These are phyloP conservation scores for Ustilago shanxiensis DNA, from an alignment of 1,284 basidiomycete species.

Conservation along the genomic window DNA sequence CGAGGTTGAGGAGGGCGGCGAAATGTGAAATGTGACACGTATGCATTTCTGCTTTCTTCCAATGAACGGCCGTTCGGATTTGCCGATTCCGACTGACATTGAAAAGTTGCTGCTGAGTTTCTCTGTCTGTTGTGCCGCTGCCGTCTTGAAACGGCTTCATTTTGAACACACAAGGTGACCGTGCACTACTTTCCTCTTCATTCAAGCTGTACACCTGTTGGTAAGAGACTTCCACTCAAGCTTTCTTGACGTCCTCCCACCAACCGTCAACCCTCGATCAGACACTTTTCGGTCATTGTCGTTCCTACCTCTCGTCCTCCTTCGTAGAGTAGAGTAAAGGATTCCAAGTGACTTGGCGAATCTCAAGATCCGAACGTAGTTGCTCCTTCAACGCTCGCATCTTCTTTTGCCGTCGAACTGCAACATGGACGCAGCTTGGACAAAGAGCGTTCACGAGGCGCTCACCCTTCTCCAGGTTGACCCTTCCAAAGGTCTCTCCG, in stretches of 20 bases:
- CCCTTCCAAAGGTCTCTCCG: slow-evolving; percentile 57
- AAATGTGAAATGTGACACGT: slow-evolving; percentile 11
- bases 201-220: too few species aligned
- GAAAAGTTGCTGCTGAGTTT: background rate
- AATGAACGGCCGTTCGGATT: background rate
- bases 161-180: slow-evolving; percentile 3
- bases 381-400: background rate
- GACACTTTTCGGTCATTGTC: background rate
- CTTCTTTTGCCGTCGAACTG: background rate
- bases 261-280: too few species aligned
- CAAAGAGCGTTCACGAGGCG: slow-evolving; percentile 58
- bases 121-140: too few species aligned
- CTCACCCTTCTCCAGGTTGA: slow-evolving; percentile 57
- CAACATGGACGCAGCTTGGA: slow-evolving; percentile 67
- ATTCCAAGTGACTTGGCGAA: background rate
- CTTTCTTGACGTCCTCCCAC: background rate
- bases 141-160: too few species aligned
- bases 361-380: slow-evolving; percentile 2
- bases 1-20: background rate
- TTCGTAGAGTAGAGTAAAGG: too few species aligned
- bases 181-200: background rate
- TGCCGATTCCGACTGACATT: background rate
- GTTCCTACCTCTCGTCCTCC: background rate
- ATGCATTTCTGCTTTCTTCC: slow-evolving; percentile 3
- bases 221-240: too few species aligned